Evolutionary conservation across 2,329 filamentous ascomycete genomes (phyloP), one percentile per base, ranked within the genome.

Genomic region (Diaporthe amygdali): DNA sequence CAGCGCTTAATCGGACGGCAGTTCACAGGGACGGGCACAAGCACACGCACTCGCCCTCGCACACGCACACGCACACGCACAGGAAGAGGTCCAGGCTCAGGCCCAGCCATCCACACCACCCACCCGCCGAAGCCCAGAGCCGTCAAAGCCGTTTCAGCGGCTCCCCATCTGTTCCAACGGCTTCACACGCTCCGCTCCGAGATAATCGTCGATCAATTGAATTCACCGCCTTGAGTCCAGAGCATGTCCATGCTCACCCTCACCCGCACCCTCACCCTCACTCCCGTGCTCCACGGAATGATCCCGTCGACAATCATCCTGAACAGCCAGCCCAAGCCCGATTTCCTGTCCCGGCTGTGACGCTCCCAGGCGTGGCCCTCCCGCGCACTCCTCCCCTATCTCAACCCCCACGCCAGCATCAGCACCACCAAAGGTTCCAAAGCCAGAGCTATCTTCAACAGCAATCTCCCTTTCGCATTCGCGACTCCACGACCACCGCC

Each of bases 91-190:
- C 34, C 66, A 20, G 15, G 39, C 55, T 14, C 66, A 59, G 44
- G 49, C 20, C 66, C 49, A 68, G 30, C 49, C 68, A 30, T 27
- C 37, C 39, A 30, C 14, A 41, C 34, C 14, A 41, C 34, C 44
- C 27, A 54, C 68, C 41, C 46, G 68, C 71, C 71, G 68, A 68
- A 55, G 68, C 71, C 46, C 49, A 68, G 52, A 32, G 70, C 71
- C 72, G 74, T 75, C 82, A 83, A 82, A 81, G 83, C 84, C 84
- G 82, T 85, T 77, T 77, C 80, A 79, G 80, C 85, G 83, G 84
- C 81, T 75, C 74, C 75, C 68, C 61, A 69, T 74, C 81, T 78
- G 78, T 81, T 81, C 82, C 84, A 80, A 87, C 85, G 85, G 84
- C 84, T 86, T 82, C 85, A 75, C 80, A 83, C 82, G 79, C 82